A percentile compares a stretch with the other conserved stretches of the same genome.
Conservation (phyloP, 805 yeast species). For the Hanseniaspora hatyaiensis region DNA sequence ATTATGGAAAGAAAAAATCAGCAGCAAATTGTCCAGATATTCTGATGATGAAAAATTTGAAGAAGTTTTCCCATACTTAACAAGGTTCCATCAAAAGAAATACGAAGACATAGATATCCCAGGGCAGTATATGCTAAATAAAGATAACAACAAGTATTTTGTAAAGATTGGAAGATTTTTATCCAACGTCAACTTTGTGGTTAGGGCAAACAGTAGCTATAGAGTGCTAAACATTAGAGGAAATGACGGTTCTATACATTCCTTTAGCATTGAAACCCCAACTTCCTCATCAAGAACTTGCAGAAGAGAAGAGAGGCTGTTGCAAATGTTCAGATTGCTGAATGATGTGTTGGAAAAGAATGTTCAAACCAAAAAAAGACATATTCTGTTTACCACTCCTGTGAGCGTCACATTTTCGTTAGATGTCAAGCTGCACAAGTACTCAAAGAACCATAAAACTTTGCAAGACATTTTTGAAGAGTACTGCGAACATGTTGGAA, state of each 20-base stretch:
- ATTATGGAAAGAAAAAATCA: constrained; percentile 85
- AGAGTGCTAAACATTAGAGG: constrained; percentile 83
- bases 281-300: constrained; percentile 96
- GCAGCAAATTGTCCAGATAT: constrained; percentile 79
- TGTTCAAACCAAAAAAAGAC: constrained; percentile 79
- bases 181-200: constrained; percentile 74
- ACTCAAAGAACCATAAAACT: constrained; percentile 56
- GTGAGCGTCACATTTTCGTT: constrained; percentile 89
- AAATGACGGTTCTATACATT: constrained; percentile 80
- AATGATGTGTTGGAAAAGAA: constrained; percentile 68
- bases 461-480: constrained; percentile 80
- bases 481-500: constrained; percentile 59
- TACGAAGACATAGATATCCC: constrained; percentile 97
- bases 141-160: constrained; percentile 81
- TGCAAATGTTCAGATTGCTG: constrained; percentile 81
- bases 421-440: constrained; percentile 84
- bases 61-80: constrained; percentile 82
- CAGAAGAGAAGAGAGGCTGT: constrained; percentile 87
- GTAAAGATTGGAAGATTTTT: constrained; percentile 85
- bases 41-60: constrained; percentile 72
- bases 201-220: constrained; percentile 84
- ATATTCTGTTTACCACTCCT: constrained; percentile 76
- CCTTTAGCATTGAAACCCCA: constrained; percentile 94
- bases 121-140: constrained; percentile 83
- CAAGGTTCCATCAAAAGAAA: constrained; percentile 95